Conservation (phyloP, 495 filamentous ascomycete species). For the Aspergillus asperescens region DNA sequence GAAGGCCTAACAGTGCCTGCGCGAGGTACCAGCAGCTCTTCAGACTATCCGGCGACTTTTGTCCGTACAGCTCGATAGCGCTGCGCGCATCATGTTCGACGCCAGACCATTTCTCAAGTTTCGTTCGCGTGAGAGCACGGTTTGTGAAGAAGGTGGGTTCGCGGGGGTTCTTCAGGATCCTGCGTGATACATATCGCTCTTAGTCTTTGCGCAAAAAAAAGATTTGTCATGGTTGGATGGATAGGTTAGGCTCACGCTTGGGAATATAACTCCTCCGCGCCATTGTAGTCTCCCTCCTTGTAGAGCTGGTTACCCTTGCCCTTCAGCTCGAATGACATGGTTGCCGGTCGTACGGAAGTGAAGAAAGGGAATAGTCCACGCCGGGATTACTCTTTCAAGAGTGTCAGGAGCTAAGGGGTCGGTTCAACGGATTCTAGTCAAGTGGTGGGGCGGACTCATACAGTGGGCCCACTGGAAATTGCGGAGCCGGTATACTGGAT, state of each 20-base stretch:
- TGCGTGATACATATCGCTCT: constrained; percentile 9
- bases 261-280: constrained; percentile 74
- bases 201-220: not conserved
- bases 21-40: constrained; percentile 85
- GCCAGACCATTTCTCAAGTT: constrained; percentile 63
- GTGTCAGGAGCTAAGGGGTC: not conserved
- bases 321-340: constrained; percentile 42
- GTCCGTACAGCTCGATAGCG: constrained; percentile 60
- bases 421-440: not conserved
- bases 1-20: constrained; percentile 71
- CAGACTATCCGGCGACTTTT: constrained; percentile 47
- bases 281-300: constrained; percentile 61
- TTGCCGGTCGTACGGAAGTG: not conserved
- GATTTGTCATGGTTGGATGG: not conserved
- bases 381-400: not conserved
- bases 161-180: constrained; percentile 44
- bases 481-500: constrained; percentile 7
- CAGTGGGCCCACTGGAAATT: constrained; percentile 7
- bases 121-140: constrained; percentile 77
- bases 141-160: constrained; percentile 66
- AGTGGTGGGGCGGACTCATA: constrained; percentile 9
- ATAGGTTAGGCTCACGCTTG: constrained; percentile 60
- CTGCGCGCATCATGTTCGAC: constrained; percentile 73
- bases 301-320: constrained; percentile 50
- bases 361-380: not conserved